These are phyloP conservation scores for Microstegium vimineum DNA, from an alignment of 176 grass and related monocot genomes.

Conservation along the genomic window DNA sequence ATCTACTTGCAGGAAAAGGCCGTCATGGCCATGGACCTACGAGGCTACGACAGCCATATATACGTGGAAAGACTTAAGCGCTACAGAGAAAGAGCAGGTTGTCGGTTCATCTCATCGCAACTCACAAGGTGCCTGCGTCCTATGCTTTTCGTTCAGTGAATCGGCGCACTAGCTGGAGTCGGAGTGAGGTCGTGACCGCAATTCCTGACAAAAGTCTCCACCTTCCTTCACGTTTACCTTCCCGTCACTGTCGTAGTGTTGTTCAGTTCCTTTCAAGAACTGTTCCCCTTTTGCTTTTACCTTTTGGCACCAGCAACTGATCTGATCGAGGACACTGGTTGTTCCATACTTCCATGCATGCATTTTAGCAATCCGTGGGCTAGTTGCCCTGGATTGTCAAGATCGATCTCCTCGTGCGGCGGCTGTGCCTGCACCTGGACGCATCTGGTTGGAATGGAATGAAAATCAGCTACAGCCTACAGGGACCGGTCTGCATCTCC, in stretches of 20 bases:
- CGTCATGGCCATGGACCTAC: neutral
- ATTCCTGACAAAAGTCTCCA: neutral
- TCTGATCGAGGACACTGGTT: too few species aligned
- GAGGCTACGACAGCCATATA: too few species aligned
- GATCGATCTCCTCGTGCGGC: neutral
- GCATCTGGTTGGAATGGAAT: neutral
- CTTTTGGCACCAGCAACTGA: too few species aligned
- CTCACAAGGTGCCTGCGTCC: neutral
- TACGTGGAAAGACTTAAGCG: neutral
- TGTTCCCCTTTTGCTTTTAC: neutral
- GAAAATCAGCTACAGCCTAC: too few species aligned
- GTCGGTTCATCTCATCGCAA: neutral
- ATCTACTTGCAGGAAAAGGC: too few species aligned
- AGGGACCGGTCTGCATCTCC: neutral
- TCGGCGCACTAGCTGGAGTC: neutral
- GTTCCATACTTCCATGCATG: too few species aligned
- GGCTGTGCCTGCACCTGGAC: neutral
- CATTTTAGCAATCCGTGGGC: neutral
- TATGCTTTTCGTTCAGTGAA: neutral
- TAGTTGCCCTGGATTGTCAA: neutral
- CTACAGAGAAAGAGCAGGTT: neutral
- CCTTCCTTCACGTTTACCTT: neutral
- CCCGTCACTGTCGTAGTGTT: too few species aligned
- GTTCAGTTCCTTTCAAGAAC: too few species aligned
- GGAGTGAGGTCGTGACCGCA: constrained; percentile 9